Conservation (phyloP, 2,329 filamentous ascomycete species). For the Whalleya microplaca region DNA sequence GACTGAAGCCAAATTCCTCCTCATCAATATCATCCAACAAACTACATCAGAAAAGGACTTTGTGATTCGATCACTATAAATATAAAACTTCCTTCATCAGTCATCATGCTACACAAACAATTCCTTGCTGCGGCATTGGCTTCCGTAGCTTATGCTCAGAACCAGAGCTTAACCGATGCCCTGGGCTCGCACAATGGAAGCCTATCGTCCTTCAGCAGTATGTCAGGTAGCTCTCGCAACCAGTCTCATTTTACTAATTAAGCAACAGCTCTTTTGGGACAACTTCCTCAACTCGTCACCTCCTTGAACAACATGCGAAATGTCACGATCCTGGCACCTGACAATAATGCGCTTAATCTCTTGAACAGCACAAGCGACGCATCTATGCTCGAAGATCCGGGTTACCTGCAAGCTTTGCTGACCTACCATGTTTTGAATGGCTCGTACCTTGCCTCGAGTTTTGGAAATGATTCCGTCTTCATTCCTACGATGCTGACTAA, state of each 20-base stretch:
- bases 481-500: conserved; percentile 52
- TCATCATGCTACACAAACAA: conserved; percentile 22
- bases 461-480: conserved; percentile 38
- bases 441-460: conserved; percentile 41
- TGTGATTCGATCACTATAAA: neutral
- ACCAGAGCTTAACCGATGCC: conserved; percentile 23
- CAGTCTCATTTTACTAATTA: neutral
- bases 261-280: conserved; percentile 20
- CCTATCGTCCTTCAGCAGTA: conserved; percentile 26
- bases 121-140: conserved; percentile 15
- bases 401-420: conserved; percentile 47
- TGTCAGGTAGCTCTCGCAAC: neutral
- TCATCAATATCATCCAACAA: neutral
- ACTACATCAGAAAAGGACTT: neutral
- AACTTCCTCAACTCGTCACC: conserved; percentile 17
- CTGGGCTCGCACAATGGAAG: conserved; percentile 24
- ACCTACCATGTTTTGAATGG: conserved; percentile 64
- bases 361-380: conserved; percentile 41
- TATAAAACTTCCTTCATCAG: neutral
- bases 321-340: conserved; percentile 62
- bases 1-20: neutral
- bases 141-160: conserved; percentile 19
- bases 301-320: conserved; percentile 39
- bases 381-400: conserved; percentile 25
- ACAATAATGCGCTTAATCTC: conserved; percentile 51